Base-by-base conservation (phyloP, 768 basidiomycete genomes). In the Podaxis carcinomalis region DNA sequence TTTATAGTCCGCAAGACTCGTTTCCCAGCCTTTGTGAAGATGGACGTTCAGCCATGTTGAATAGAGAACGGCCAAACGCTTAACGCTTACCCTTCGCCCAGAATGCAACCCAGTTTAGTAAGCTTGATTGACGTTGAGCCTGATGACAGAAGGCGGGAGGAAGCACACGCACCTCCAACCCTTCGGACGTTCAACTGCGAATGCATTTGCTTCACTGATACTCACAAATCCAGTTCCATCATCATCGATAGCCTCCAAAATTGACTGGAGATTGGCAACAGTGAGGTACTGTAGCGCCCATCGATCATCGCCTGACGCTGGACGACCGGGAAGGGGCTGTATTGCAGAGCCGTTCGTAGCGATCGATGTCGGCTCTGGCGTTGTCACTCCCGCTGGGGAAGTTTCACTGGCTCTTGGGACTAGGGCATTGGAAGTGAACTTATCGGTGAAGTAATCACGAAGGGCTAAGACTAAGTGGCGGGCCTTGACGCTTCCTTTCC, bases 401-500 rank as follows among this genome's bases (percentile, higher is more conserved):
- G 44, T 11, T 14, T 49, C 46, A 10, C 40, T 19, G 21, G 21
- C 19, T 42, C 40, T 35, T 21, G 10, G 46, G 19, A 5, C 7
- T 2, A 40, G 47, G 4, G 47, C 49, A 19, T 14, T 28, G 5
- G 25, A 13, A 10, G 46, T 19, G 19, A 57, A 50, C 11, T 62
- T 64, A 23, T 74, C 73, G 10, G 68, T 68, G 59, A 69, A 78
- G 52, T 75, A 74, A 56, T 78, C 77, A 40, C 73, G 74, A 3
- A 79, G 68, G 13, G 76, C 75, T 1, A 81, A 70, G 3, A 82
- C 79, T 54, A 84, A 83, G 59, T 81, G 78, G 0, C 76, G 70
- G 0, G 82, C 78, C 65, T 83, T 82, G 37, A 83, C 82, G 63
- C 75, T 82, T 14, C 80, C 76, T 66, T 77, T 78, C 82, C 82